These are phyloP conservation scores for Fusarium temperatum DNA, from an alignment of 2,329 filamentous ascomycete genomes.

Conservation along the genomic window DNA sequence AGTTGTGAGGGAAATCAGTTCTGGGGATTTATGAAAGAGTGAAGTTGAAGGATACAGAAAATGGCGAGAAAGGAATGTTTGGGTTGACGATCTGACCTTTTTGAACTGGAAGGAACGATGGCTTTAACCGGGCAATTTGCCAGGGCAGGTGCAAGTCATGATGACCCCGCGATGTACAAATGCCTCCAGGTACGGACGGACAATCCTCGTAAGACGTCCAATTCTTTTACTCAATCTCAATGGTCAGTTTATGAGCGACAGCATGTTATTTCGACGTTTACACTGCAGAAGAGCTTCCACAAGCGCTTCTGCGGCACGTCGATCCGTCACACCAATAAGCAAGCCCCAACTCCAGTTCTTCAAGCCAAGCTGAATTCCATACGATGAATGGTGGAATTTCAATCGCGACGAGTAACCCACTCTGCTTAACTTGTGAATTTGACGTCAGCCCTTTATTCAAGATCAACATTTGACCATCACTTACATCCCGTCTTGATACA, in stretches of 20 bases:
- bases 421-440: not conserved
- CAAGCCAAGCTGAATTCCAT: not conserved
- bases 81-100: not conserved
- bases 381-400: conserved; percentile 4
- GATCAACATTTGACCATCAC: not conserved
- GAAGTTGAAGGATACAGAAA: not conserved
- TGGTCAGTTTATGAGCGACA: conserved; percentile 5
- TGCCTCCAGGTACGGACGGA: not conserved
- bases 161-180: conserved; percentile 22
- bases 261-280: not conserved
- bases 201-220: conserved; percentile 18
- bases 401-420: not conserved
- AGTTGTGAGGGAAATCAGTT: not conserved
- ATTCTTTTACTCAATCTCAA: conserved; percentile 5
- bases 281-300: not conserved
- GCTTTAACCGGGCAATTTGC: conserved; percentile 15
- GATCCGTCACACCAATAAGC: conserved; percentile 22
- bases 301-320: conserved; percentile 35
- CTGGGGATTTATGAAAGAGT: not conserved
- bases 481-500: not conserved
- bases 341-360: not conserved
- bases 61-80: not conserved
- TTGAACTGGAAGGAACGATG: not conserved
- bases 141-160: not conserved
- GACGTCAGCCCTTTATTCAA: not conserved